Base-by-base conservation (phyloP, 192 early-diverging fungal species). In the Entomortierella parvispora region DNA sequence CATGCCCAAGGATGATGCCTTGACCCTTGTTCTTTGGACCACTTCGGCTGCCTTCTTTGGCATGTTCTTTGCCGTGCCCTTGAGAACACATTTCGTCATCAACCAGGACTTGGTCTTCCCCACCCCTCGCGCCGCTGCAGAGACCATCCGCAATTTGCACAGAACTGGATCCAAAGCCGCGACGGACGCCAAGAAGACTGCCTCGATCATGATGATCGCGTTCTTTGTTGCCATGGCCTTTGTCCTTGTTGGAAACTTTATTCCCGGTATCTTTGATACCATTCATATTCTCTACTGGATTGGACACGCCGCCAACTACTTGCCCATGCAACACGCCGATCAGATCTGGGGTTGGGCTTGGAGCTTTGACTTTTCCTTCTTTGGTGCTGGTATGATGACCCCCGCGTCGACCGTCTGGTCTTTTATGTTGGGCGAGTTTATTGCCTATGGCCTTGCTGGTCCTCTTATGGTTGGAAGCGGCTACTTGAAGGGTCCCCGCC, bases 71-170 rank as follows among this genome's bases (percentile, higher is more conserved):
- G 90, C 90, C 22, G 80, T 90, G 3, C 90, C 90, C 9, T 81
- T 90, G 25, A 80, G 90, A 22, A 72, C 86, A 23, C 89, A 89
- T 25, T 92, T 89, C 45, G 81, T 91, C 56, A 69, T 91, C 56
- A 90, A 90, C 60, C 86, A 90, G 54, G 83, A 92, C 28, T 71
- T 92, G 51, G 82, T 84, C 53, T 92, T 92, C 84, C 90, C 90
- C 40, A 83, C 90, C 1, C 88, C 88, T n/a, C 85, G 84, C 55
- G 90, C 87, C 52, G 79, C 90, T n/a, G 90, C 90, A 5, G 79
- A 74, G 53, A 91, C 89, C 23, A 91, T 91, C 62, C 63, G 72
- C 17, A 85, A 84, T 31, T 60, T 91, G 9, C 89, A 91, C 74
- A 67, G 53, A 28, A 62, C 69, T 18, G 75, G 77, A 5, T 68